Percentiles rank a stretch among this genome's conserved stretches.
Evolutionary conservation across 23 red algal genomes (phyloP).

Genomic region (Gracilaria gracilis): DNA sequence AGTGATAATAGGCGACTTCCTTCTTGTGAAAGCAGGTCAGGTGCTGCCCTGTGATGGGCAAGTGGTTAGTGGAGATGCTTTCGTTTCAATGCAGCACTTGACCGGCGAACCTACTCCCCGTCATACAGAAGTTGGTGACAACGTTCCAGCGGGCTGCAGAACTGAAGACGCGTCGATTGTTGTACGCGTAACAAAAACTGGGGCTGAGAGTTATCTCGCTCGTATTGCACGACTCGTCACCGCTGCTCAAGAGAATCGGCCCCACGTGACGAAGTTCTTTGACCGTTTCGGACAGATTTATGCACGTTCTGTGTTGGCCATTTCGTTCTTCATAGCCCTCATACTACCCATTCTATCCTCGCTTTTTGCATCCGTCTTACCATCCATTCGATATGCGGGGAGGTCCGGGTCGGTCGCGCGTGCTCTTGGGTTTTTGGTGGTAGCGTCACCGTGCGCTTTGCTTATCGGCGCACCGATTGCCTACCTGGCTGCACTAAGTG

Average conservation of each 20-base stretch:
- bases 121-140: constrained; percentile 46
- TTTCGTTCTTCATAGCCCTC: constrained; percentile 64
- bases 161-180: constrained; percentile 78
- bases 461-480: constrained; percentile 95
- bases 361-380: constrained; percentile 9
- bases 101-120: constrained; percentile 82
- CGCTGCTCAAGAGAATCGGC: constrained; percentile 81
- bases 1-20: constrained; percentile 72
- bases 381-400: constrained; percentile 37
- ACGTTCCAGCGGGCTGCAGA: constrained; percentile 72
- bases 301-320: constrained; percentile 52
- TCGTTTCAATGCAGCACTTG: constrained; percentile 78
- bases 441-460: constrained; percentile 87
- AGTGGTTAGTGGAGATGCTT: constrained; percentile 70
- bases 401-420: constrained; percentile 45
- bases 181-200: constrained; percentile 64
- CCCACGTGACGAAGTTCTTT: constrained; percentile 75
- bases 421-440: constrained; percentile 86
- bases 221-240: constrained; percentile 87
- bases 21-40: constrained; percentile 84
- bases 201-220: constrained; percentile 76
- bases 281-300: constrained; percentile 91
- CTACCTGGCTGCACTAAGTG: constrained; percentile 77
- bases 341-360: constrained; percentile 48
- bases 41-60: constrained; percentile 83